phyloP scores from a whole-genome alignment of 768 basidiomycete genomes.

The Rhizopogon vinicolor region DNA sequence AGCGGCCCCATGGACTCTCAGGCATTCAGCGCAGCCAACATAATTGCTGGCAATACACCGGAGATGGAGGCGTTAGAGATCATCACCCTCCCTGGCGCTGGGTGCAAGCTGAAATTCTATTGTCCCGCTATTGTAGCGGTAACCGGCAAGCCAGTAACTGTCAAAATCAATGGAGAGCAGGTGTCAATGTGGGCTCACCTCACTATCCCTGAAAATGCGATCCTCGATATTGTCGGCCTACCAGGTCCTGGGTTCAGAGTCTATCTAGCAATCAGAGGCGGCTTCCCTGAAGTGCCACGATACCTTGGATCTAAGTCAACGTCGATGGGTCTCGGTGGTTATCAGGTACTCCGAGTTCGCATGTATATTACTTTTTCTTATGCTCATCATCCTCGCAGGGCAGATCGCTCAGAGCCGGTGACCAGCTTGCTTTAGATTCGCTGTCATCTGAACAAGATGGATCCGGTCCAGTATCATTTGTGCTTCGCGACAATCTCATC shows the following conservation, averaged over 20 bases:
- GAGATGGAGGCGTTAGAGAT: constrained; percentile 55
- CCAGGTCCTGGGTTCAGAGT: constrained; percentile 40
- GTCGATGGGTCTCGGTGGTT: constrained; percentile 57
- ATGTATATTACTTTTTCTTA: not conserved
- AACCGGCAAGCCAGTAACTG: constrained; percentile 43
- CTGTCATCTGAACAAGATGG: constrained; percentile 15
- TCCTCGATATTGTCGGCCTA: constrained; percentile 33
- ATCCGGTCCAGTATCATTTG: not conserved
- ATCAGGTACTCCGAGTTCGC: constrained; percentile 35
- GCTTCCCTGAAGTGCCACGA: constrained; percentile 49
- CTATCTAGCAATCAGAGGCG: constrained; percentile 56
- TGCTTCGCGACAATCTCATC: constrained; percentile 25
- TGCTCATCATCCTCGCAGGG: constrained; percentile 32
- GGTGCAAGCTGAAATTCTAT: constrained; percentile 47
- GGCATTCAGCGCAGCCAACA: constrained; percentile 52
- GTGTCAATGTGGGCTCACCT: constrained; percentile 47
- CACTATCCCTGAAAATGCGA: constrained; percentile 39
- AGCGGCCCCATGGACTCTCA: constrained; percentile 63
- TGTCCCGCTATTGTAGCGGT: constrained; percentile 45
- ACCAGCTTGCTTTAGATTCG: constrained; percentile 39
- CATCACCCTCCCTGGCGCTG: constrained; percentile 38
- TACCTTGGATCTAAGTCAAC: constrained; percentile 67
- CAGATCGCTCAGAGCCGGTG: constrained; percentile 45
- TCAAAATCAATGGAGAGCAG: constrained; percentile 36
- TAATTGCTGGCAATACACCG: constrained; percentile 49